Percentiles rank a stretch among this genome's conserved stretches.
These are phyloP conservation scores for Cryptosporidium xiaoi DNA, from an alignment of 169 alveolate species.

Conservation along the genomic window DNA sequence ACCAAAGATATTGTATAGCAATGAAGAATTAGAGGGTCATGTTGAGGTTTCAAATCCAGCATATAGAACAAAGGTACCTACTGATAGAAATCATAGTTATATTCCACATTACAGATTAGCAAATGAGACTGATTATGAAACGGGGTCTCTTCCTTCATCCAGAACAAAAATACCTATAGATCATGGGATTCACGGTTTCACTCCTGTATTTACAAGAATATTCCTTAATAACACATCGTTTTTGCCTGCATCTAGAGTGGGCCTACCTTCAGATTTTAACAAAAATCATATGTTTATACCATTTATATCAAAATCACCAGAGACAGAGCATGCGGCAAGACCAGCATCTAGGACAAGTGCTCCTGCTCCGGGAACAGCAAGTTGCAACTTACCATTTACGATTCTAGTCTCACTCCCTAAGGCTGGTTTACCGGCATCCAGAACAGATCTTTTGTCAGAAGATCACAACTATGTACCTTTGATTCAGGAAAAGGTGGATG, in stretches of 20 bases:
- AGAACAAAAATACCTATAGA: slow-evolving; percentile 26
- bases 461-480: slow-evolving; percentile 28
- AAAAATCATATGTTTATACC: slow-evolving; percentile 24
- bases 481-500: slow-evolving; percentile 25
- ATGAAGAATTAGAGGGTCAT: not conserved
- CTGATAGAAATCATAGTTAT: slow-evolving; percentile 10
- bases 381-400: slow-evolving; percentile 38
- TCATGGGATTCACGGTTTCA: slow-evolving; percentile 14
- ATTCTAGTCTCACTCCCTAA: slow-evolving; percentile 33
- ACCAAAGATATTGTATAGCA: not conserved
- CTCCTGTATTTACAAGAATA: slow-evolving; percentile 16
- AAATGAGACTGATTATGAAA: not conserved
- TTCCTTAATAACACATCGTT: not conserved
- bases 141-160: slow-evolving; percentile 49
- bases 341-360: slow-evolving; percentile 53
- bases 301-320: not conserved
- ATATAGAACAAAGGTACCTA: slow-evolving; percentile 11
- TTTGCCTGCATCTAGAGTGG: slow-evolving; percentile 33
- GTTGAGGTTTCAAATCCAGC: not conserved
- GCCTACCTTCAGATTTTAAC: not conserved
- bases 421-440: slow-evolving; percentile 55
- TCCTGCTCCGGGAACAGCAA: slow-evolving; percentile 69
- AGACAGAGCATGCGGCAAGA: slow-evolving; percentile 46
- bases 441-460: slow-evolving; percentile 15
- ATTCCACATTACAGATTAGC: slow-evolving; percentile 2